Conservation (phyloP, 805 yeast species). For the Ogataea nakhonphanomensis region DNA sequence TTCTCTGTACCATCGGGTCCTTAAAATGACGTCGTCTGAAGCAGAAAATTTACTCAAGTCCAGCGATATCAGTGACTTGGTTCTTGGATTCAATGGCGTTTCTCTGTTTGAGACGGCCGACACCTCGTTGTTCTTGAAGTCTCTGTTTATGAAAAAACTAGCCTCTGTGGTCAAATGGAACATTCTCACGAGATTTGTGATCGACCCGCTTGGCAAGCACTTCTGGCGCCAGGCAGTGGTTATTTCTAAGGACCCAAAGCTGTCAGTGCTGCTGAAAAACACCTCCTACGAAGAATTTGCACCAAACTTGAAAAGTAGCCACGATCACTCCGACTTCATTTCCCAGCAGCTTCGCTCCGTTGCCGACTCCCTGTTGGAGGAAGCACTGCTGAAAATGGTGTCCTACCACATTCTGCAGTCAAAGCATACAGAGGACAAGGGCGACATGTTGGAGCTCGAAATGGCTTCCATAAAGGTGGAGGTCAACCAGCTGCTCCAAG, state of each 20-base stretch:
- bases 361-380: constrained; percentile 11
- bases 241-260: neutral
- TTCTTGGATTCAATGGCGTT: constrained; percentile 7
- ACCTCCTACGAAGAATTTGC: constrained; percentile 15
- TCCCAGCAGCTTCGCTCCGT: constrained; percentile 13
- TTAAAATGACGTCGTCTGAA: constrained; percentile 11
- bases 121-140: constrained; percentile 18
- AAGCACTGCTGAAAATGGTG: constrained; percentile 19
- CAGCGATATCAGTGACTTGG: neutral
- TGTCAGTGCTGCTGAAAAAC: constrained; percentile 12
- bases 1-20: constrained; percentile 11
- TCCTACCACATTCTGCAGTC: constrained; percentile 14
- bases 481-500: constrained; percentile 11
- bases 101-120: constrained; percentile 6
- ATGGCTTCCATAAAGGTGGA: constrained; percentile 11
- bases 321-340: constrained; percentile 8
- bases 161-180: constrained; percentile 10
- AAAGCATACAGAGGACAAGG: constrained; percentile 5
- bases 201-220: constrained; percentile 20
- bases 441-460: constrained; percentile 2
- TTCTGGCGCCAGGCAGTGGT: constrained; percentile 14
- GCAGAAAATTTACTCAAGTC: constrained; percentile 9
- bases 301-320: constrained; percentile 1
- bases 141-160: constrained; percentile 20
- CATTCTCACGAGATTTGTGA: neutral